These are phyloP conservation scores for Scutellospora calospora DNA, from an alignment of 371 early-diverging fungal genomes.

Conservation along the genomic window DNA sequence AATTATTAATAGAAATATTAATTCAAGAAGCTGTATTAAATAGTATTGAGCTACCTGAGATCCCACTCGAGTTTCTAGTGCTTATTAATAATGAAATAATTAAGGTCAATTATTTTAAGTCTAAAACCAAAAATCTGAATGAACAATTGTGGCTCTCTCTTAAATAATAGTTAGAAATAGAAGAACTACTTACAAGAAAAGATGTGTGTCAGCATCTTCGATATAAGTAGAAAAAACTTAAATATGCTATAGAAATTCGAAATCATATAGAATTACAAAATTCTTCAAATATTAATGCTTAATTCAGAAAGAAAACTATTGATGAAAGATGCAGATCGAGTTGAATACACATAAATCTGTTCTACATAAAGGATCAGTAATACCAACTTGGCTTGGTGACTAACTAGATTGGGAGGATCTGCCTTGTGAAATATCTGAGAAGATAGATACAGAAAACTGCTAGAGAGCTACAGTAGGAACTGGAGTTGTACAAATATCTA, in stretches of 20 bases:
- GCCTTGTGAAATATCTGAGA: no score
- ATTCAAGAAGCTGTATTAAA: constrained; percentile 1
- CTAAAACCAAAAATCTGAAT: neutral
- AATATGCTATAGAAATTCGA: constrained; percentile 5
- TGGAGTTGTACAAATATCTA: no score
- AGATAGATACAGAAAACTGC: no score
- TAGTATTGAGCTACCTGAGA: constrained; percentile 6
- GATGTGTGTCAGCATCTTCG: constrained; percentile 30
- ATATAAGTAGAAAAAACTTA: neutral
- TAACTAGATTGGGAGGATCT: no score
- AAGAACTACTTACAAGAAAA: constrained; percentile 6
- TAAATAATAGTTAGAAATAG: neutral
- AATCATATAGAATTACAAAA: neutral
- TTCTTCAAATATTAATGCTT: no score
- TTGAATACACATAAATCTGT: no score
- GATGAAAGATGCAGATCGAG: no score
- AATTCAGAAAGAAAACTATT: no score
- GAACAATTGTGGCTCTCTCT: neutral
- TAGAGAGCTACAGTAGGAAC: no score
- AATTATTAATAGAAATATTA: constrained; percentile 19
- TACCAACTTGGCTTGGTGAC: no score
- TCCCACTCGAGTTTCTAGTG: constrained; percentile 7
- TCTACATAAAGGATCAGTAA: no score
- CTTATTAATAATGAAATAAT: constrained; percentile 32
- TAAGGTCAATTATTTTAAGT: neutral